These are phyloP conservation scores for Stachybotrys echinatus DNA, from an alignment of 2,329 filamentous ascomycete species.

Conservation along the genomic window DNA sequence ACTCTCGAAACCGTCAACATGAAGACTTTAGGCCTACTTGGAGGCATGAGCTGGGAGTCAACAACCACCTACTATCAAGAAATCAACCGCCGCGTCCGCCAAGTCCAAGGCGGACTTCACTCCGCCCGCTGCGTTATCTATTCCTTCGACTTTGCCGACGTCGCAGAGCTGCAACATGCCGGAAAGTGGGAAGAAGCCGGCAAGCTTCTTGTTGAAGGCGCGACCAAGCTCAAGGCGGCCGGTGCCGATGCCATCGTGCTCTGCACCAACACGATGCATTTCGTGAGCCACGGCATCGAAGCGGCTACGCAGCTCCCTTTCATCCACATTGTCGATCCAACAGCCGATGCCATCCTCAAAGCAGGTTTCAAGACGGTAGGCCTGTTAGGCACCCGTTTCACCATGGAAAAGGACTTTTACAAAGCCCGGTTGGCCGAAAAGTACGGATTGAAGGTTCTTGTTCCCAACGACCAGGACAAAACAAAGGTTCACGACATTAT, in stretches of 20 bases:
- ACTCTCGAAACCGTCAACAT: slow-evolving; percentile 17
- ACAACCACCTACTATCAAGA: slow-evolving; percentile 18
- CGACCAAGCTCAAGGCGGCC: slow-evolving; percentile 7
- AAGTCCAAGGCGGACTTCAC: slow-evolving; percentile 14
- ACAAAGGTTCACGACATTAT: slow-evolving; percentile 11
- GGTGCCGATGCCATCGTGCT: slow-evolving; percentile 16
- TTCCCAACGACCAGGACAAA: slow-evolving; percentile 3
- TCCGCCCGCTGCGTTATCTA: slow-evolving; percentile 13
- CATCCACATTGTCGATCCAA: slow-evolving; percentile 17
- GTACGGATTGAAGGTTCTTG: slow-evolving; percentile 8
- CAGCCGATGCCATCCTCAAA: slow-evolving; percentile 8
- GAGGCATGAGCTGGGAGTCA: slow-evolving; percentile 20
- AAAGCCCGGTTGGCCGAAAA: slow-evolving; percentile 8
- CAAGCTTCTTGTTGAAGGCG: slow-evolving; percentile 9
- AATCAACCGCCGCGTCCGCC: slow-evolving; percentile 16
- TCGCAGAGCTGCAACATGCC: slow-evolving; percentile 11
- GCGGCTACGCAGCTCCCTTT: slow-evolving; percentile 8
- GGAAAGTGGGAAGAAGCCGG: slow-evolving; percentile 12
- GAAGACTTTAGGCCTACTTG: slow-evolving; percentile 18
- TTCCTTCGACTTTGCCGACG: slow-evolving; percentile 19
- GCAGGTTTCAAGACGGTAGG: slow-evolving; percentile 10
- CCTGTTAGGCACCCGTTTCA: slow-evolving; percentile 15
- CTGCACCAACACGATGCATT: slow-evolving; percentile 20
- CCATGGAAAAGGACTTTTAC: slow-evolving; percentile 18
- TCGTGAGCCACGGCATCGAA: slow-evolving; percentile 10